A percentile compares a stretch with the other conserved stretches of the same genome.
These are phyloP conservation scores for Penstemon newberryi DNA, from an alignment of 257 asterid species.

Conservation along the genomic window DNA sequence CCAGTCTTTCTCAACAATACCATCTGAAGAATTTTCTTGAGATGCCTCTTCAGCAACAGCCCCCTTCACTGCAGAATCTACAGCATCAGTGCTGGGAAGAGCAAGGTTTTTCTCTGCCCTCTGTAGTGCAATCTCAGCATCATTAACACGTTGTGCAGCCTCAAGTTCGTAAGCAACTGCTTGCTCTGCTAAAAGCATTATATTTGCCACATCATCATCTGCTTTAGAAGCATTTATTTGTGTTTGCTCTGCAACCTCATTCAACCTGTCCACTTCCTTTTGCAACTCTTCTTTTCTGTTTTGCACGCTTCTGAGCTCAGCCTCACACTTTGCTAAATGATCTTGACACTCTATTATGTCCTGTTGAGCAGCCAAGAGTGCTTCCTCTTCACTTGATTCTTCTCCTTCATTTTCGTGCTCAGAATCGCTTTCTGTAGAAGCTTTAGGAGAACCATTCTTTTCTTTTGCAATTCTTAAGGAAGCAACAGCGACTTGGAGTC, in stretches of 20 bases:
- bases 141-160: conserved; percentile 83
- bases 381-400: conserved; percentile 50
- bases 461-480: conserved; percentile 44
- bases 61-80: conserved; percentile 46
- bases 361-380: conserved; percentile 57
- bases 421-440: conserved; percentile 29
- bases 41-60: conserved; percentile 43
- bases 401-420: conserved; percentile 36
- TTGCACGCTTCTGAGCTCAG: conserved; percentile 65
- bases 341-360: conserved; percentile 58
- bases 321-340: conserved; percentile 63
- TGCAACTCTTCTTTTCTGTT: conserved; percentile 83
- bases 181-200: conserved; percentile 96
- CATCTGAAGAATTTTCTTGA: conserved; percentile 45
- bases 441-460: conserved; percentile 29
- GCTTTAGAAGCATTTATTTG: conserved; percentile 61
- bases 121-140: conserved; percentile 77
- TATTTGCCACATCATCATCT: conserved; percentile 91
- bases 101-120: conserved; percentile 77
- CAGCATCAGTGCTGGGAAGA: conserved; percentile 44
- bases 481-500: conserved; percentile 64
- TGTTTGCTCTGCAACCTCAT: conserved; percentile 64
- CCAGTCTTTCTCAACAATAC: conserved; percentile 41
- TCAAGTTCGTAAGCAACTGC: conserved; percentile 94
- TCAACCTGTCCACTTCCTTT: conserved; percentile 79